Conservation (phyloP, 768 basidiomycete species). For the Suillus placidus region DNA sequence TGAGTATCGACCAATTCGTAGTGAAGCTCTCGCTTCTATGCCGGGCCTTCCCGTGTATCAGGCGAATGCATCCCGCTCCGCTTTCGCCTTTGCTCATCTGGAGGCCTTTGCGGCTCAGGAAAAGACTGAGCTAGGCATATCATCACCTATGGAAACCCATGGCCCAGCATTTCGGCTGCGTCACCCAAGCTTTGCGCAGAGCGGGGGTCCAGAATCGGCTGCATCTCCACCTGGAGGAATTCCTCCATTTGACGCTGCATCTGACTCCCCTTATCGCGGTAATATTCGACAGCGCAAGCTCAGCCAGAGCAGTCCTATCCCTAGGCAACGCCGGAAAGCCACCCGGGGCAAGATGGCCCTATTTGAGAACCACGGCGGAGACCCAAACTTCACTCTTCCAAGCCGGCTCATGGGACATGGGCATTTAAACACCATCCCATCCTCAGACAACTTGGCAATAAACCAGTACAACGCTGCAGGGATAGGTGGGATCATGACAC, state of each 20-base stretch:
- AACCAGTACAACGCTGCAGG: constrained; percentile 14
- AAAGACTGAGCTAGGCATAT: constrained; percentile 63
- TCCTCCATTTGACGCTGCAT: constrained; percentile 17
- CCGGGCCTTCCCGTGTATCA: constrained; percentile 73
- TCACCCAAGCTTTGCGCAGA: constrained; percentile 18
- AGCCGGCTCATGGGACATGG: constrained; percentile 32
- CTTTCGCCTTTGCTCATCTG: constrained; percentile 75
- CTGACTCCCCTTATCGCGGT: constrained; percentile 21
- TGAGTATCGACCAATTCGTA: constrained; percentile 29
- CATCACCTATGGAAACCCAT: constrained; percentile 41
- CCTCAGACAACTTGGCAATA: constrained; percentile 41
- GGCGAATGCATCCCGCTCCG: constrained; percentile 52
- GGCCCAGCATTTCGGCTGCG: constrained; percentile 19
- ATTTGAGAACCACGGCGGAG: constrained; percentile 68
- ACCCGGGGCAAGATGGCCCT: constrained; percentile 86
- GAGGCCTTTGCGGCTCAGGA: constrained; percentile 78
- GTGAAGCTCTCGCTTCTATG: constrained; percentile 31
- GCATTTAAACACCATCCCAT: constrained; percentile 44
- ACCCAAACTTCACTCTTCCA: constrained; percentile 51
- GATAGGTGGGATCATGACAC: constrained; percentile 42
- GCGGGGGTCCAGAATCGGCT: constrained; percentile 12
- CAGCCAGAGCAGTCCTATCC: constrained; percentile 76
- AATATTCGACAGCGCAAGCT: constrained; percentile 79
- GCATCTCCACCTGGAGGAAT: constrained; percentile 6
- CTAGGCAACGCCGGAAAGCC: constrained; percentile 59